phyloP scores from a whole-genome alignment of 257 asterid species.

The Parsonsia alboflavescens region DNA sequence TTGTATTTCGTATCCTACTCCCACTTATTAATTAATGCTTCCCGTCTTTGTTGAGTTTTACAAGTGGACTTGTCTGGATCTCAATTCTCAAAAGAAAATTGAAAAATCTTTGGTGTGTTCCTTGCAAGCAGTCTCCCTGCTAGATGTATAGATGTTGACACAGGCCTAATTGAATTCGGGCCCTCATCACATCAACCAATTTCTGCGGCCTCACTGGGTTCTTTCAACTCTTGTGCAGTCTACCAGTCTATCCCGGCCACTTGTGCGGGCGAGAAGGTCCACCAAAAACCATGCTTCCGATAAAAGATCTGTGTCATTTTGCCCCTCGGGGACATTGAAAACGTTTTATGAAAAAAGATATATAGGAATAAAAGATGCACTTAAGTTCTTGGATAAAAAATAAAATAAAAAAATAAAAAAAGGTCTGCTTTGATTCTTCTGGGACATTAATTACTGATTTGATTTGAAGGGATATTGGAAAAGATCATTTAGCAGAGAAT shows the following conservation, averaged over 20 bases:
- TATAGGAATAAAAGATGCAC: too few relatives aligned
- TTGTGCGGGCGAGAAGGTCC: constrained; percentile 3
- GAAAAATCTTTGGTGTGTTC: not conserved
- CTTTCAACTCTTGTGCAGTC: not conserved
- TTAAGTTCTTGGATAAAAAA: too few relatives aligned
- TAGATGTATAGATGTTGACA: not conserved
- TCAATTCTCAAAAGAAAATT: not conserved
- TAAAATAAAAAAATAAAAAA: too few relatives aligned
- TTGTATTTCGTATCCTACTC: not conserved
- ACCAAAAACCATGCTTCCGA: not conserved
- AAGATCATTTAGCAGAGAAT: not conserved
- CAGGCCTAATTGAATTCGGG: not conserved
- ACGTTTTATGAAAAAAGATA: too few relatives aligned
- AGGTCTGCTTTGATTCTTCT: too few relatives aligned
- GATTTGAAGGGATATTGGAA: not conserved
- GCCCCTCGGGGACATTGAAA: not conserved
- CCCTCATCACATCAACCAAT: not conserved
- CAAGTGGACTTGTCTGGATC: not conserved
- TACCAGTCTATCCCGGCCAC: not conserved
- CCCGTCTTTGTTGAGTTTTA: not conserved
- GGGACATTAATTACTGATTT: too few relatives aligned
- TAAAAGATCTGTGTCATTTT: not conserved
- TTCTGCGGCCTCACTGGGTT: not conserved
- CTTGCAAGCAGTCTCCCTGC: too few relatives aligned
- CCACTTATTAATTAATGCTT: not conserved